These are phyloP conservation scores for Leccinum longicurvipes DNA, from an alignment of 768 basidiomycete species.

Conservation along the genomic window DNA sequence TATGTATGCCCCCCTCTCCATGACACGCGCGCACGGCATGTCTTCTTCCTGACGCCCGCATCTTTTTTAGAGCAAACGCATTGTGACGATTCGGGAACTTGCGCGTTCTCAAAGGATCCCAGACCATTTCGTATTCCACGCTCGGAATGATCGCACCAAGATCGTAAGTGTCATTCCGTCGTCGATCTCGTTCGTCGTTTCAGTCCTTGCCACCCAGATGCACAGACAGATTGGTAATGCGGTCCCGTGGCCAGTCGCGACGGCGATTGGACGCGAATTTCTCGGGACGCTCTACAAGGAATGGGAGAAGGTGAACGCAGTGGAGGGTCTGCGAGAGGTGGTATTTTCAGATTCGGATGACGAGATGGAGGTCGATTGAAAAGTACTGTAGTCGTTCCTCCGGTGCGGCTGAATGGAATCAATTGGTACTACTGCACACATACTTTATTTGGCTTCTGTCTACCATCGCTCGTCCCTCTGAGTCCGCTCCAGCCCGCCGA, in stretches of 20 bases:
- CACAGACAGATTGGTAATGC: constrained; percentile 82
- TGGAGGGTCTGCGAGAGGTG: constrained; percentile 26
- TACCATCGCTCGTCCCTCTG: background rate
- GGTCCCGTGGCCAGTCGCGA: constrained; percentile 62
- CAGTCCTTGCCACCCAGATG: constrained; percentile 43
- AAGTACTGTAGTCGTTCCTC: background rate
- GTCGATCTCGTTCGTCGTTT: background rate
- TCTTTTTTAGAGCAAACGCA: constrained; percentile 55
- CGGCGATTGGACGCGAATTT: constrained; percentile 65
- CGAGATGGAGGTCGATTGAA: constrained; percentile 34
- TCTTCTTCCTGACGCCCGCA: background rate
- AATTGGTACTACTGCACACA: too few species aligned
- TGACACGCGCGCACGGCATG: too few species aligned
- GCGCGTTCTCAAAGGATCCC: constrained; percentile 83
- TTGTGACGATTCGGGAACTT: constrained; percentile 72
- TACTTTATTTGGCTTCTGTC: too few species aligned
- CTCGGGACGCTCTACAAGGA: constrained; percentile 47
- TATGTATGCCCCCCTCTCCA: constrained; percentile 39
- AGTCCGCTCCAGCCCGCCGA: background rate
- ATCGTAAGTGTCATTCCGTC: constrained; percentile 46
- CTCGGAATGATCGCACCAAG: constrained; percentile 49
- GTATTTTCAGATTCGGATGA: constrained; percentile 21
- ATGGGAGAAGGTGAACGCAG: constrained; percentile 40
- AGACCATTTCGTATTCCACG: constrained; percentile 63
- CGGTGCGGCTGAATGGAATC: background rate